These are phyloP conservation scores for Inonotus hispidus DNA, from an alignment of 1,284 basidiomycete species.

Conservation along the genomic window DNA sequence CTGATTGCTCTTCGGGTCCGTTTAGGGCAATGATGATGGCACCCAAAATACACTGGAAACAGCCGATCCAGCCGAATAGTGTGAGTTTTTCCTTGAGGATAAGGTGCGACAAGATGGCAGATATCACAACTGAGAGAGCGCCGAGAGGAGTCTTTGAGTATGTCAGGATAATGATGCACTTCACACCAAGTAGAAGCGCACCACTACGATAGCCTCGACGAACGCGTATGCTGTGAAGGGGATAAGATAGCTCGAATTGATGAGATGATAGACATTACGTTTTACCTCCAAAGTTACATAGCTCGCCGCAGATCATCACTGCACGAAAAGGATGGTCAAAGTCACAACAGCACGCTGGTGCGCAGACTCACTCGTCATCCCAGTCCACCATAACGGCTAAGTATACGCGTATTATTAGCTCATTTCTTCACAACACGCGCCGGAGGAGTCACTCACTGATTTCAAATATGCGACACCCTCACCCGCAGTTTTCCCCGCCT, in stretches of 20 bases:
- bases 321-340: background rate
- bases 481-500: slow-evolving; percentile 68
- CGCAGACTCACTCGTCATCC: slow-evolving; percentile 63
- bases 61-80: slow-evolving; percentile 93
- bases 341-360: background rate
- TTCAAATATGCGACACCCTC: slow-evolving; percentile 96
- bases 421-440: background rate
- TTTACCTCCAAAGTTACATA: slow-evolving; percentile 80
- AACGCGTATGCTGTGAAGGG: slow-evolving; percentile 72
- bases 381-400: slow-evolving; percentile 80
- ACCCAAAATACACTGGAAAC: slow-evolving; percentile 77
- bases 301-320: slow-evolving; percentile 80
- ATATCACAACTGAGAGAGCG: slow-evolving; percentile 93
- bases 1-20: slow-evolving; percentile 75
- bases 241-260: slow-evolving; percentile 20
- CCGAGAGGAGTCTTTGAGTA: slow-evolving; percentile 81
- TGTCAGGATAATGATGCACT: slow-evolving; percentile 10
- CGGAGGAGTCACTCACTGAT: slow-evolving; percentile 47
- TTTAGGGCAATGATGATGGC: slow-evolving; percentile 82
- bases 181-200: slow-evolving; percentile 35
- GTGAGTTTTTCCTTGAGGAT: slow-evolving; percentile 91
- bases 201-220: slow-evolving; percentile 83
- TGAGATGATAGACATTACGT: slow-evolving; percentile 11
- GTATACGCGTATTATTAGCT: slow-evolving; percentile 1
- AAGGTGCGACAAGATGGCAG: slow-evolving; percentile 88